phyloP scores from a whole-genome alignment of 2,329 filamentous ascomycete species.

The Fonsecaea erecta region DNA sequence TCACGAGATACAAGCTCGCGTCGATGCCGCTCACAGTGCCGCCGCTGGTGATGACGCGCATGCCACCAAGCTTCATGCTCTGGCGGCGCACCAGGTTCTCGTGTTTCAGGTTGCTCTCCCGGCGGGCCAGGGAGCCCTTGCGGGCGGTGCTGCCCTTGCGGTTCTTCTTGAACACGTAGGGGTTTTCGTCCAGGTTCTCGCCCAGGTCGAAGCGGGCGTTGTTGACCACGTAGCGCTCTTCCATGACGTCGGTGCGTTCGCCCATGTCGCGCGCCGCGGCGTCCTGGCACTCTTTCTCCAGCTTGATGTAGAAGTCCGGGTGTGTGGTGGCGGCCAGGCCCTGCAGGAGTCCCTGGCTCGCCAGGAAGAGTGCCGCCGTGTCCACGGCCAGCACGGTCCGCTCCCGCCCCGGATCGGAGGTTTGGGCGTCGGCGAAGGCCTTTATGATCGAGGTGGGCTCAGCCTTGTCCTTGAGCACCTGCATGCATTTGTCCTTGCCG shows the following conservation, averaged over 20 bases:
- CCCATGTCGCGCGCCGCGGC: constrained; percentile 70
- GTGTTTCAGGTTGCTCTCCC: constrained; percentile 72
- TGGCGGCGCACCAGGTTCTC: constrained; percentile 81
- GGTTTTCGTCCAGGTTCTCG: constrained; percentile 79
- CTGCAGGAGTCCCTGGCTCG: constrained; percentile 74
- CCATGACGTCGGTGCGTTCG: constrained; percentile 80
- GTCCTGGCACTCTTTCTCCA: constrained; percentile 81
- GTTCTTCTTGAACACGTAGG: constrained; percentile 76
- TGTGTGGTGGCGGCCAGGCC: constrained; percentile 83
- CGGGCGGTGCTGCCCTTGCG: constrained; percentile 65
- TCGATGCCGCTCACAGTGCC: constrained; percentile 81
- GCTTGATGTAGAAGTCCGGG: constrained; percentile 76
- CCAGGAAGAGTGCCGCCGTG: constrained; percentile 78
- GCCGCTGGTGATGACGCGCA: constrained; percentile 78
- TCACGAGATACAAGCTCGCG: constrained; percentile 82
- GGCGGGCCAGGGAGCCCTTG: constrained; percentile 85
- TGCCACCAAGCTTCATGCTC: constrained; percentile 70
- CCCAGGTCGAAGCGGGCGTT: constrained; percentile 83
- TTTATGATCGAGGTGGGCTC: constrained; percentile 74
- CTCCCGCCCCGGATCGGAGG: constrained; percentile 77
- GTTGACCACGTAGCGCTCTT: constrained; percentile 85
- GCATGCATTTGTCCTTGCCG: constrained; percentile 59
- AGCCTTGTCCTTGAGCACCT: constrained; percentile 62
- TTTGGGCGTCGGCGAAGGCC: constrained; percentile 77
- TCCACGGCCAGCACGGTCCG: constrained; percentile 80